Percentiles rank a stretch among this genome's conserved stretches.
Conservation (phyloP, 2,329 filamentous ascomycete species). For the Nigrospora oryzae region DNA sequence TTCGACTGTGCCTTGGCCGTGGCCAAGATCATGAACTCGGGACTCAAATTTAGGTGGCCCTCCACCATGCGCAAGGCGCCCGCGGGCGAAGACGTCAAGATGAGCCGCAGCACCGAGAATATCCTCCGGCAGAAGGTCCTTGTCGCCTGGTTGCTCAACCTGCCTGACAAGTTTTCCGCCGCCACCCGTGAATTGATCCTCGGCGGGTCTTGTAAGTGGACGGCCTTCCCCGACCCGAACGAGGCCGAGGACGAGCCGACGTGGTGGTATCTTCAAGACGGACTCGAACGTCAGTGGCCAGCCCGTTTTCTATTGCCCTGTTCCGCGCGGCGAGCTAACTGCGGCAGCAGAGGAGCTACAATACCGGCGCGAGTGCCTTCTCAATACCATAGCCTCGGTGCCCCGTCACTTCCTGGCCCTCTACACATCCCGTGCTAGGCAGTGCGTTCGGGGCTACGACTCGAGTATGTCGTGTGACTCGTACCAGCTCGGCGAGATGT, state of each 20-base stretch:
- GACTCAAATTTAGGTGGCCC: constrained; percentile 47
- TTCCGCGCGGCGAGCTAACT: constrained; percentile 3
- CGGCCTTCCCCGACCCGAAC: constrained; percentile 25
- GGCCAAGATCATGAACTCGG: constrained; percentile 39
- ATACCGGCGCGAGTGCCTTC: constrained; percentile 54
- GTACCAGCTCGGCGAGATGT: constrained; percentile 71
- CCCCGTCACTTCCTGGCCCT: constrained; percentile 58
- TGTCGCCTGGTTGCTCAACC: constrained; percentile 56
- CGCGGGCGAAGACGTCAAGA: constrained; percentile 25
- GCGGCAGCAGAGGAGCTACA: constrained; percentile 50
- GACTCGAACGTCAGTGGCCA: constrained; percentile 49
- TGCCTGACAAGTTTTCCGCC: constrained; percentile 49
- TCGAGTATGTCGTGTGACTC: constrained; percentile 65
- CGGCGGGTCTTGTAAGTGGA: constrained; percentile 55
- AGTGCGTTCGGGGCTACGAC: constrained; percentile 70
- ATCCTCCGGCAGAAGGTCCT: constrained; percentile 61
- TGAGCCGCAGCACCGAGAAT: constrained; percentile 49
- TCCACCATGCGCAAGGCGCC: constrained; percentile 29
- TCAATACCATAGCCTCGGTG: constrained; percentile 62
- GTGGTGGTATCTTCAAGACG: constrained; percentile 68
- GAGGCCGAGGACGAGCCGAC: constrained; percentile 26
- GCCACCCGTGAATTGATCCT: constrained; percentile 59
- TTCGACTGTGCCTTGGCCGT: constrained; percentile 57
- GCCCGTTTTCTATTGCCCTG: neutral
- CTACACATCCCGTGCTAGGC: constrained; percentile 55